Conservation (phyloP, 2,329 filamentous ascomycete species). For the Orbilia blumenaviensis region DNA sequence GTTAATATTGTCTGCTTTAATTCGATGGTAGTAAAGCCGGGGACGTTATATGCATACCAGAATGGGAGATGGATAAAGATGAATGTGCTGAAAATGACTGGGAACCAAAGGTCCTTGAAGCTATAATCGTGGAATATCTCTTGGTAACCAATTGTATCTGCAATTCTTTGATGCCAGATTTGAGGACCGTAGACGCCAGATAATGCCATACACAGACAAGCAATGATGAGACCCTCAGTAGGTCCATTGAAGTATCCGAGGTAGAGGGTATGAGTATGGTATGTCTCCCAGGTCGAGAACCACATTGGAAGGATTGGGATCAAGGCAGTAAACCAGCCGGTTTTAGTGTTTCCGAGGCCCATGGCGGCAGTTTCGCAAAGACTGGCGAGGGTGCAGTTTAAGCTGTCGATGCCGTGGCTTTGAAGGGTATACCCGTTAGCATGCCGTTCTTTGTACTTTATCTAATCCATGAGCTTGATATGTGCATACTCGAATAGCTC, state of each 20-base stretch:
- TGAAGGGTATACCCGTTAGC: constrained; percentile 13
- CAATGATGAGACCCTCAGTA: constrained; percentile 92
- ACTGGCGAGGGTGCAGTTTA: constrained; percentile 90
- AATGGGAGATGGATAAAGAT: constrained; percentile 82
- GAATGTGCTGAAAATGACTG: constrained; percentile 72
- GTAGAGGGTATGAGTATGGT: constrained; percentile 96
- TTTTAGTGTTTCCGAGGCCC: constrained; percentile 82
- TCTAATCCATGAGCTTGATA: no score
- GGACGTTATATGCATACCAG: constrained; percentile 64
- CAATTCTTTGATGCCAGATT: constrained; percentile 82
- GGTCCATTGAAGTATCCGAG: constrained; percentile 96
- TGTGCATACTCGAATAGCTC: constrained; percentile 90
- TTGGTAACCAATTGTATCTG: constrained; percentile 72
- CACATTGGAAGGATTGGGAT: constrained; percentile 97
- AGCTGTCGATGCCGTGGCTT: constrained; percentile 91
- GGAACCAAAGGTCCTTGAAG: constrained; percentile 89
- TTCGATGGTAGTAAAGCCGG: not conserved
- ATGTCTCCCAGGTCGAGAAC: constrained; percentile 99
- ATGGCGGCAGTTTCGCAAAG: constrained; percentile 91
- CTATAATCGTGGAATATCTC: constrained; percentile 74
- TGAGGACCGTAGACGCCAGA: constrained; percentile 88
- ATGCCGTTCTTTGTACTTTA: not conserved
- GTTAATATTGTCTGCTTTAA: not conserved
- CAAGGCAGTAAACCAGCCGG: constrained; percentile 89
- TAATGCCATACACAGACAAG: constrained; percentile 82